A percentile compares a stretch with the other conserved stretches of the same genome.
Evolutionary conservation across 2,329 filamentous ascomycete genomes (phyloP).

Genomic region (Incumbomyces delicatus): DNA sequence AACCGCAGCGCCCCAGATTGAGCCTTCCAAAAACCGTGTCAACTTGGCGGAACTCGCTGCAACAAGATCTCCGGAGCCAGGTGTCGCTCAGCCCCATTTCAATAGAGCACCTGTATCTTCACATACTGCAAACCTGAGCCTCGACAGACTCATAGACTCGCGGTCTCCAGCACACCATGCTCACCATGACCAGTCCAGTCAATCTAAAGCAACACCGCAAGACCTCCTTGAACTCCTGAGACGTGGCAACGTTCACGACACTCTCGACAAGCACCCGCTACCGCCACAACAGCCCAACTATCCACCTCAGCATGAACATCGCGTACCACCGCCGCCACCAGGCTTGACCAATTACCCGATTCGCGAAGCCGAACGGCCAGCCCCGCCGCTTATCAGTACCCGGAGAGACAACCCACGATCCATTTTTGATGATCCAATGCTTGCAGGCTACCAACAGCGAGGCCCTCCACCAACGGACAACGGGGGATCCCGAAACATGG

Average conservation of each 20-base stretch:
- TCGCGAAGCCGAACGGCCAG: constrained; percentile 8
- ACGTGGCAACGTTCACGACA: constrained; percentile 17
- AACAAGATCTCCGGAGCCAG: background rate
- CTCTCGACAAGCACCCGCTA: constrained; percentile 16
- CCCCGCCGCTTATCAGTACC: constrained; percentile 8
- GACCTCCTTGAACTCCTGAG: constrained; percentile 18
- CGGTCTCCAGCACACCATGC: constrained; percentile 11
- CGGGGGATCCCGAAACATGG: constrained; percentile 21
- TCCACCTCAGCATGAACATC: constrained; percentile 5
- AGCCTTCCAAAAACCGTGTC: constrained; percentile 1
- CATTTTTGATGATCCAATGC: constrained; percentile 35
- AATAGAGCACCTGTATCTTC: background rate
- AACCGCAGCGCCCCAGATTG: background rate
- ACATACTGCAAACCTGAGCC: background rate
- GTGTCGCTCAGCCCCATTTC: background rate
- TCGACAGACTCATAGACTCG: constrained; percentile 12
- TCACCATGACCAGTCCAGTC: constrained; percentile 12
- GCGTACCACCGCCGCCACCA: constrained; percentile 7
- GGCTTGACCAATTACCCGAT: constrained; percentile 6
- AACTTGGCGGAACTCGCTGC: constrained; percentile 2
- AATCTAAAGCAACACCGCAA: constrained; percentile 16
- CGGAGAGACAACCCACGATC: constrained; percentile 13
- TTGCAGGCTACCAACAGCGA: constrained; percentile 28
- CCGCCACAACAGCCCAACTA: constrained; percentile 11
- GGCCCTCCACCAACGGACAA: constrained; percentile 28